Evolutionary conservation across 129 eudicot genomes (phyloP), one percentile per base, ranked within the genome.

Genomic region (Tanacetum coccineum): DNA sequence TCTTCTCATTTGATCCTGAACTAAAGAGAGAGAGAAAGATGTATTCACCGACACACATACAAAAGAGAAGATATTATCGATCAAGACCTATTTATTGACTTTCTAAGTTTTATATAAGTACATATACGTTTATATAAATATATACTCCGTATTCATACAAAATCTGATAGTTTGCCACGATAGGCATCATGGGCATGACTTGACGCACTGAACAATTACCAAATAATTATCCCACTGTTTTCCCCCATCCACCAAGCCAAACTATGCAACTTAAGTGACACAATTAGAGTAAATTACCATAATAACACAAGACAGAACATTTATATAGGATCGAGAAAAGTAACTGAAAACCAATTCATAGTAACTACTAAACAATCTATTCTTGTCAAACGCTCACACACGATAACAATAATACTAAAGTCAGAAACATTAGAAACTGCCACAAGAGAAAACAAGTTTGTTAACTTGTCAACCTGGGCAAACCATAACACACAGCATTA

Each of bases 401-500:
- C 57, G 64, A 62, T 28, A 58, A 66, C 55, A 50, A 47, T 57
- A 55, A 52, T 36, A 7, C 8, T 8, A 19, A 1, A 62, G 45
- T 72, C 52, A 60, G 61, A 62, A 62, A 14, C 12, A 46, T 26
- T 64, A 64, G 64, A 83, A 81, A 80, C 85, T 83, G 87, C 97
- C 97, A 85, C 97, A 74, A 87, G 97, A 83, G 97, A 87, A 85
- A 83, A 78, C 96, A 83, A 78, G 75, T 75, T 74, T 46, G 42
- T 69, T 71, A 68, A 77, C 70, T 80, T 74, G 86, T 85, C 95
- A 85, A 81, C 97, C 97, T 87, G 95, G 97, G 93, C 95, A 85
- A 90, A 40, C 84, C 86, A 89, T 79, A 89, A 70, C 82, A 65
- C 68, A 66, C 84, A 77, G 52, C 70, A 61, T 18, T 53, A n/a